These are phyloP conservation scores for Alternaria brassicae DNA, from an alignment of 2,329 filamentous ascomycete genomes.

Conservation along the genomic window DNA sequence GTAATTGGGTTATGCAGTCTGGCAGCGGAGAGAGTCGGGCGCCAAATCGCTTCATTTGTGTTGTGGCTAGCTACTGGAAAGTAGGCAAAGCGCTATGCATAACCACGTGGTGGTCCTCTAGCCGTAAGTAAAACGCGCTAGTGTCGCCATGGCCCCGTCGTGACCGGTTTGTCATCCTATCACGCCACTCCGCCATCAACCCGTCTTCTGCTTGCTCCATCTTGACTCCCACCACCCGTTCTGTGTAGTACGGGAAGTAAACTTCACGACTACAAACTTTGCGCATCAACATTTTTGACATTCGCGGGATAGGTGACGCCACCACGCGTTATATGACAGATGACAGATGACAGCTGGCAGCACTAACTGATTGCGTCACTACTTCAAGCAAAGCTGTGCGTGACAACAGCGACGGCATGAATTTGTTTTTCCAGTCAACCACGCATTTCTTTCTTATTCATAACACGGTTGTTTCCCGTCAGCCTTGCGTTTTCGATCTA, in stretches of 20 bases:
- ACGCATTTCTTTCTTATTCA: background rate
- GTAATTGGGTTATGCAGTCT: slow-evolving; percentile 3
- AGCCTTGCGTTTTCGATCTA: background rate
- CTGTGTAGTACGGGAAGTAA: background rate
- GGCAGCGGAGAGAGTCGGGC: slow-evolving; percentile 1
- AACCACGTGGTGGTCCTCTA: slow-evolving; percentile 21
- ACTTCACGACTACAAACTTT: background rate
- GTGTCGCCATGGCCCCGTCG: background rate
- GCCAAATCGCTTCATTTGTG: slow-evolving; percentile 6
- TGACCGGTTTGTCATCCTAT: background rate
- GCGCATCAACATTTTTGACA: background rate
- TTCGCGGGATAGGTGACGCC: background rate
- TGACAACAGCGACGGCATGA: background rate
- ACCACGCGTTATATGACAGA: background rate
- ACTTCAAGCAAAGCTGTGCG: background rate
- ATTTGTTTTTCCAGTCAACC: background rate
- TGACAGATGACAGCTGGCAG: background rate
- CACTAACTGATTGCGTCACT: background rate
- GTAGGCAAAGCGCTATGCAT: slow-evolving; percentile 7
- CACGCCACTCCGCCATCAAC: background rate
- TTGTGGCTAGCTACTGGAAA: slow-evolving; percentile 3
- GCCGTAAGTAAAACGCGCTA: slow-evolving; percentile 4
- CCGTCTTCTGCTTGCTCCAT: background rate
- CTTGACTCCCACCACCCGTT: background rate
- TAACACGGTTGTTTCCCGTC: background rate